Base-by-base conservation (phyloP, 2,329 filamentous ascomycete species). In the Penicillium verrucosum region DNA sequence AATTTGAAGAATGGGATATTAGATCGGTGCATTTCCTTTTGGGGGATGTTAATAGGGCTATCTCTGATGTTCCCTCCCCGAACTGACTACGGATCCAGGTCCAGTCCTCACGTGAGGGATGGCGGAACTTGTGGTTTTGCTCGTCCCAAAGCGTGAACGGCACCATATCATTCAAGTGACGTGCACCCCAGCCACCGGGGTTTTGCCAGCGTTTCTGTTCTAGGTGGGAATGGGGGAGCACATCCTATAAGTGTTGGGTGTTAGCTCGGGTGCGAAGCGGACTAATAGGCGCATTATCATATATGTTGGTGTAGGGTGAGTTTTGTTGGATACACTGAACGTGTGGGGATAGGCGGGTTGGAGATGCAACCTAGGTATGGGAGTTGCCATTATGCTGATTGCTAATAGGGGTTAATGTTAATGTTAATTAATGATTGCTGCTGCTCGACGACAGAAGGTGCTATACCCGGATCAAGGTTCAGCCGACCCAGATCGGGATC, bases 91-190 rank as follows among this genome's bases (percentile, higher is more conserved):
- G 42, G 36, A 58, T 55, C 58, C 58, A 60, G 10, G 14, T 10
- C 25, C 23, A 37, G 32, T 58, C 43, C 32, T 48, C 12, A 18
- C 25, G 25, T 14, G n/a, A 45, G 7, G 58, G 58, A n/a, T 14
- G 44, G 14, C 48, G 48, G 23, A 58, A 60, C 37, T 48, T 25
- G 43, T 30, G 38, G 4, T 45, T 52, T 25, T 53, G 23, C 32
- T 18, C 36, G 34, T 53, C 36, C 56, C 55, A 60, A 21, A 60
- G 55, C 36, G 55, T 60, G 21, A 56, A 60, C 6, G 58, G 58
- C 9, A 51, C 55, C 34, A 6, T 46, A 16, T 56, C 58, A 32
- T 60, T 58, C 8, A 53, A 55, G 29, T 58, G 58, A 18, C 58
- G 44, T 14, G 54, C 58, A 18, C 55, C 58, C 55, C 51, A 58